Percentiles rank a stretch among this genome's conserved stretches.
Conservation (phyloP, 108 stramenopile species). For the Stephanodiscus triporus region DNA sequence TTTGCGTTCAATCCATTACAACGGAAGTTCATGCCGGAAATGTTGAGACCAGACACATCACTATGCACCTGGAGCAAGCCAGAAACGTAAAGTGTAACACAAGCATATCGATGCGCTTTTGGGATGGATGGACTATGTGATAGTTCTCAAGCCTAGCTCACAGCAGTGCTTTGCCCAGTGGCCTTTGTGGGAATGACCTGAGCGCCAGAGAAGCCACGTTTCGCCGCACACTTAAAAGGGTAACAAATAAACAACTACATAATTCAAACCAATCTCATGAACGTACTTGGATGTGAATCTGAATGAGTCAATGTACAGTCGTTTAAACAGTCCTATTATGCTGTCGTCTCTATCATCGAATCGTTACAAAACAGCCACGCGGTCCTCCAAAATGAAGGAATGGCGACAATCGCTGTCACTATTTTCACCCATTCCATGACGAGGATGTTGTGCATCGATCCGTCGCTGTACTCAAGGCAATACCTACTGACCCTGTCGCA, state of each 20-base stretch:
- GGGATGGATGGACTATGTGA: too few species aligned
- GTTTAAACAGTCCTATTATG: not conserved
- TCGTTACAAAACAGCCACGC: conserved; percentile 5
- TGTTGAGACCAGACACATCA: conserved; percentile 70
- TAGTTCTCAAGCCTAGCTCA: too few species aligned
- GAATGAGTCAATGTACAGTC: not conserved
- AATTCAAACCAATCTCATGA: not conserved
- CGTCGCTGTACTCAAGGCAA: conserved; percentile 67
- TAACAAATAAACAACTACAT: not conserved
- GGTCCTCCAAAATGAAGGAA: conserved; percentile 67
- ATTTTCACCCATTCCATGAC: conserved; percentile 62
- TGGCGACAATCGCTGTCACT: conserved; percentile 57
- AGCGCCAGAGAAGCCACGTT: not conserved
- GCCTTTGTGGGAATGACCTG: too few species aligned
- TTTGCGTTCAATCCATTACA: conserved; percentile 93
- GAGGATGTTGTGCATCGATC: conserved; percentile 65
- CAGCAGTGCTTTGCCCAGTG: too few species aligned
- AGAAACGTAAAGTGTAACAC: conserved; percentile 27
- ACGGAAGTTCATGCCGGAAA: conserved; percentile 89
- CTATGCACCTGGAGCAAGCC: conserved; percentile 72
- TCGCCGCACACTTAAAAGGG: not conserved
- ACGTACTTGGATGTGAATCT: not conserved
- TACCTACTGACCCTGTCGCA: conserved; percentile 44
- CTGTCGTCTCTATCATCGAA: not conserved
- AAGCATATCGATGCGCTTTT: not conserved